Base-by-base conservation (phyloP, 2,329 filamentous ascomycete species). In the Lecanicillium sp. region DNA sequence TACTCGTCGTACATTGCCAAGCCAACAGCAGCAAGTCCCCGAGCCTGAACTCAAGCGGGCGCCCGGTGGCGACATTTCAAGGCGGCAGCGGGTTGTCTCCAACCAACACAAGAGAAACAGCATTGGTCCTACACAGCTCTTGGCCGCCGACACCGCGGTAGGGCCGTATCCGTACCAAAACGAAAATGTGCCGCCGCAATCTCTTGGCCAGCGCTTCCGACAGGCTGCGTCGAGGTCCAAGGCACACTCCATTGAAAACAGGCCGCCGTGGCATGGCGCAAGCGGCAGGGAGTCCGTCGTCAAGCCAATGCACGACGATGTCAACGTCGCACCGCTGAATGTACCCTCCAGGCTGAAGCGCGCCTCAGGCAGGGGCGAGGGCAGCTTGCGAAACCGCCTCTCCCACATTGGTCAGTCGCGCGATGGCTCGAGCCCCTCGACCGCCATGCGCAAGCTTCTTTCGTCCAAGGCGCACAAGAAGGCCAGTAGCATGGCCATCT, bases 231-330 rank as follows among this genome's bases (percentile, higher is more conserved):
- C 54, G 59, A 60, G 48, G 59, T 52, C 46, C 22, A 25, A 25
- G 22, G 22, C 22, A 11, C 22, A 25, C 7, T 6, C 22, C 22
- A 25, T 65, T 38, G 65, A 70, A 18, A 64, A 53, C 37, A 66
- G 69, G 17, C 77, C 79, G 5, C 69, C 79, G 41, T 88, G 84
- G 84, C 81, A 79, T 50, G 84, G 84, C 14, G 77, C 79, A 28
- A 87, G 79, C 54, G 84, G 84, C 19, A 75, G 84, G 46, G 71
- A 71, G 30, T 66, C 74, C 27, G 68, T 86, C 40, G 72, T 84
- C 25, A 70, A 72, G 32, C 79, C 82, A 4, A 71, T 86, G 28
- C 71, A 67, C 51, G 81, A 86, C 53, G 74, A 76, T 27, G 64
- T 63, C 30, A 62, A 66, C 42, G 72, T 71, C 12, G 61, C 71